These are phyloP conservation scores for Trichoderma lentiforme DNA, from an alignment of 2,329 filamentous ascomycete species.

Conservation along the genomic window DNA sequence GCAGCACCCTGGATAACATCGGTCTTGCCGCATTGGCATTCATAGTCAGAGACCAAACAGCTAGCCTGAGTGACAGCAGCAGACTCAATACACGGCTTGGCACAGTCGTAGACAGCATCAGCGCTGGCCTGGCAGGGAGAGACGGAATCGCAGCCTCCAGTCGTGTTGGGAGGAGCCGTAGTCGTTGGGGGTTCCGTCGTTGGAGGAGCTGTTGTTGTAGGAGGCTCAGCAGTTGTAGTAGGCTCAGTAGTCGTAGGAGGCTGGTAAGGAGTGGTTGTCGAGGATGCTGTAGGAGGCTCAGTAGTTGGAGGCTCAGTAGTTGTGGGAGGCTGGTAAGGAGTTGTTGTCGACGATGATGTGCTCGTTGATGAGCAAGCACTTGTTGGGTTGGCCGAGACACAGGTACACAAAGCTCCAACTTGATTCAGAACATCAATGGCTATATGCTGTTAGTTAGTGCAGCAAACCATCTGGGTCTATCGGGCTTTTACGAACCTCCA, in stretches of 20 bases:
- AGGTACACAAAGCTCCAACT: constrained; percentile 25
- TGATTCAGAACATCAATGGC: constrained; percentile 21
- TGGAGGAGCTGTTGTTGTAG: not conserved
- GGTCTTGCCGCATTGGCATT: constrained; percentile 20
- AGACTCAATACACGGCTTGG: constrained; percentile 20
- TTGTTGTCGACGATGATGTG: not conserved
- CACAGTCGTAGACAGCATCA: constrained; percentile 21
- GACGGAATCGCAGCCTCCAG: not conserved
- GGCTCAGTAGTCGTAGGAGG: not conserved
- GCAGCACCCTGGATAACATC: constrained; percentile 20
- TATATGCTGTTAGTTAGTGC: not conserved
- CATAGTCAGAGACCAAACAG: constrained; percentile 20
- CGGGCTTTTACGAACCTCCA: not conserved
- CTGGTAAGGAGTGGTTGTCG: not conserved
- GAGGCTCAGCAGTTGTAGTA: not conserved
- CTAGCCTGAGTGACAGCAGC: constrained; percentile 18
- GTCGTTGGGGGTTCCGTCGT: not conserved
- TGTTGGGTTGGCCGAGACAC: constrained; percentile 26
- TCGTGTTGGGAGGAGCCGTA: not conserved
- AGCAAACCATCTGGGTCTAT: not conserved
- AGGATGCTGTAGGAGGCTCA: not conserved
- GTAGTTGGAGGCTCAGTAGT: not conserved
- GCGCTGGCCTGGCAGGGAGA: constrained; percentile 15
- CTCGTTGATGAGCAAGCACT: constrained; percentile 15
- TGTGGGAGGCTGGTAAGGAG: not conserved